Evolutionary conservation across 257 asterid species (phyloP).

Genomic region (Ajuga chamaepitys): DNA sequence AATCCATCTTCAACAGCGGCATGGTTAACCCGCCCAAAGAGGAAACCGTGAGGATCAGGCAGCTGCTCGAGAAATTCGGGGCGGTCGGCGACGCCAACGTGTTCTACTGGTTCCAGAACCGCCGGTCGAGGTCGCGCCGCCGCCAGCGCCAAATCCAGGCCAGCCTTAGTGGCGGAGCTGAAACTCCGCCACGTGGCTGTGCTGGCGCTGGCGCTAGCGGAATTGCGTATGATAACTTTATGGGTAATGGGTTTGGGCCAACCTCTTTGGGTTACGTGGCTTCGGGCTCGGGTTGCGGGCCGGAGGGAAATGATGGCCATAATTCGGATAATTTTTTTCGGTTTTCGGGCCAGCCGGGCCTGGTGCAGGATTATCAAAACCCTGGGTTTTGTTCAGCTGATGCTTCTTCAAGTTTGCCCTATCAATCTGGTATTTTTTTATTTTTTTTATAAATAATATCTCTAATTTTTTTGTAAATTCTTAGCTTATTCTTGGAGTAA

Average conservation of each 20-base stretch:
- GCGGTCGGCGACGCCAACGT: constrained; percentile 74
- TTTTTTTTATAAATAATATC: not conserved
- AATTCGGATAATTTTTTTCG: constrained; percentile 7
- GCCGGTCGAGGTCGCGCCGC: constrained; percentile 76
- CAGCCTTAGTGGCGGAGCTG: constrained; percentile 12
- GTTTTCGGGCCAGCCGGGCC: constrained; percentile 19
- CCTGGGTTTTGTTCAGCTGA: constrained; percentile 22
- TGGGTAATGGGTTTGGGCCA: not conserved
- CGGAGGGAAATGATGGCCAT: not conserved
- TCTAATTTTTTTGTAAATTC: not conserved
- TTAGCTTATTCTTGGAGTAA: not conserved
- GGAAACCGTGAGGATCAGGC: constrained; percentile 52
- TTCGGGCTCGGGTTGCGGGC: constrained; percentile 23
- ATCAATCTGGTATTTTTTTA: constrained; percentile 30
- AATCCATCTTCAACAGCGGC: constrained; percentile 78
- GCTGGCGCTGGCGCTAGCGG: constrained; percentile 6
- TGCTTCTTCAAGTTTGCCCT: constrained; percentile 16
- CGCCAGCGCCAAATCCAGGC: constrained; percentile 26
- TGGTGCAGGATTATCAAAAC: constrained; percentile 23
- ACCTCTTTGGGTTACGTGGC: constrained; percentile 15
- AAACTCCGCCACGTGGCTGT: not conserved
- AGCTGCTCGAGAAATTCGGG: constrained; percentile 66
- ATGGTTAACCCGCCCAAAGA: constrained; percentile 77
- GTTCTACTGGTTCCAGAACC: constrained; percentile 92
- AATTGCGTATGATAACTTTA: constrained; percentile 2